Evolutionary conservation across 225 moss, liverwort and hornwort genomes (phyloP), one percentile per base, ranked within the genome.

Genomic region (Bryum argenteum): DNA sequence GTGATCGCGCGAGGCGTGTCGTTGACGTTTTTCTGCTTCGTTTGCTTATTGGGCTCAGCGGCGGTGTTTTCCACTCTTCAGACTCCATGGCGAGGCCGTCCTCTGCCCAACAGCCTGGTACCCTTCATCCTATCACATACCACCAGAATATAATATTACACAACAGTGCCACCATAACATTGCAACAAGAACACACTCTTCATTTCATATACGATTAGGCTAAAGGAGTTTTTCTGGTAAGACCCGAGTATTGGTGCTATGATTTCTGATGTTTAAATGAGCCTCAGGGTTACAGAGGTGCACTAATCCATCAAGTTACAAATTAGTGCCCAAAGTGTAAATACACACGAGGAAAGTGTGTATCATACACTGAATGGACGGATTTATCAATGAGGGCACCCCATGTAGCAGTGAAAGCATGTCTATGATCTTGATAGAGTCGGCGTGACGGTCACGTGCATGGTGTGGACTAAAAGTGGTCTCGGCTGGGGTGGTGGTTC

Each of bases 81-180:
- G 66, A 91, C 87, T 14, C 96, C 96, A 38, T 96, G 96, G 96
- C 87, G 87, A 38, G 96, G 96, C 59, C 93, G 96, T 11, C 89
- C 93, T 54, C 67, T 95, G 54, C 86, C 93, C 39, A 84, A 81
- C 41, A 70, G 57, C 45, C 84, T 91, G 95, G 95, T 95, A 1
- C 20, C 15, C 67, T 65, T 61, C 62, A 53, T 72, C 18, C n/a
- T n/a, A n/a, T n/a, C n/a, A n/a, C n/a, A n/a, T n/a, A n/a, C n/a
- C n/a, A n/a, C 44, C 33, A 33, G 33, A 28, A 28, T 28, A 28
- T 5, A 28, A 28, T 28, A 28, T 28, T 28, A 2, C 5, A 28
- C 5, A 28, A 28, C 28, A 28, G 28, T 28, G 28, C 28, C 28
- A 28, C 28, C 28, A 28, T 28, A 28, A n/a, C n/a, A n/a, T n/a